Evolutionary conservation across 2,329 filamentous ascomycete species (phyloP).

Genomic region (Aspergillus neotritici): DNA sequence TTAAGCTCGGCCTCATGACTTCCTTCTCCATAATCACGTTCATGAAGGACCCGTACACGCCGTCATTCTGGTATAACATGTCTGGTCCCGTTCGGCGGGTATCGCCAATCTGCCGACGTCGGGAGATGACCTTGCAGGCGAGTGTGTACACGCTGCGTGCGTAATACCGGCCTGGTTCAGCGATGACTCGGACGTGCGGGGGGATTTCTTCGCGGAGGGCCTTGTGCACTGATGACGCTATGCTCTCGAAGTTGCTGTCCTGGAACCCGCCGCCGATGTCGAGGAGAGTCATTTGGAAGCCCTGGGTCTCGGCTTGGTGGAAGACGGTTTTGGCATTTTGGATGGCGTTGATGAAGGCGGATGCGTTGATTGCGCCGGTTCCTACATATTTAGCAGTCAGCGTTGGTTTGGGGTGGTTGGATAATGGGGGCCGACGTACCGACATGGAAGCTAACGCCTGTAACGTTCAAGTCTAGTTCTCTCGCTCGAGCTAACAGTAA

Average conservation of each 20-base stretch:
- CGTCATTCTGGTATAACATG: not conserved
- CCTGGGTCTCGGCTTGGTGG: slow-evolving; percentile 9
- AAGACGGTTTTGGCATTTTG: slow-evolving; percentile 15
- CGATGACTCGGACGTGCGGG: not conserved
- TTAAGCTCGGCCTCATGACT: not conserved
- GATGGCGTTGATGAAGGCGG: slow-evolving; percentile 16
- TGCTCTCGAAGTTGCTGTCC: slow-evolving; percentile 17
- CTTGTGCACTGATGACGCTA: slow-evolving; percentile 7
- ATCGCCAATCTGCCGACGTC: not conserved
- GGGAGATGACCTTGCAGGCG: not conserved
- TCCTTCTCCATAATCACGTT: not conserved
- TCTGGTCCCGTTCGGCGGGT: not conserved
- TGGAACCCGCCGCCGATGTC: slow-evolving; percentile 27
- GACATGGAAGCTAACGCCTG: slow-evolving; percentile 28
- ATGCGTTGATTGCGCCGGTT: slow-evolving; percentile 15
- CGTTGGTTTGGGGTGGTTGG: too few relatives aligned
- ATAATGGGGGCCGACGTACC: too few relatives aligned
- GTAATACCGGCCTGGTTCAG: not conserved
- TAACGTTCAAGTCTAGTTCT: slow-evolving; percentile 18
- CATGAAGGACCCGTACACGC: slow-evolving; percentile 1
- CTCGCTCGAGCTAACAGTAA: slow-evolving; percentile 16
- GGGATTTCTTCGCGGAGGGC: not conserved
- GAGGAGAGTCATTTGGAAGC: slow-evolving; percentile 15
- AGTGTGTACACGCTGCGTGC: not conserved
- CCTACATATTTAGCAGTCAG: too few relatives aligned